Base-by-base conservation (phyloP, 2,329 filamentous ascomycete species). In the Ceratocystis smalleyi region DNA sequence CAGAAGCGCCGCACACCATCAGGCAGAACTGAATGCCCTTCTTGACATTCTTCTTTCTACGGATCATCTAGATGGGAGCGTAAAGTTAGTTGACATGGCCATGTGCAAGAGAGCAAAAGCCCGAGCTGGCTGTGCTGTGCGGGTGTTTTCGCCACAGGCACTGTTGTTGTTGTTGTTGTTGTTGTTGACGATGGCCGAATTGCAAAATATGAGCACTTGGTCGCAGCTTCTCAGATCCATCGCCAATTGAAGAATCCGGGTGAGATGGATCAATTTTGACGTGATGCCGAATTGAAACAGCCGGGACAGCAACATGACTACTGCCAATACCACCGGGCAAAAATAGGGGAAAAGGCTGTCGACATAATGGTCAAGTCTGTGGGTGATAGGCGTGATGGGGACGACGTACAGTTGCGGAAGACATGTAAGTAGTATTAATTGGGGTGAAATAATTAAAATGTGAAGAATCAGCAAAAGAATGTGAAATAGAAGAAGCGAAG, bases 41-140 rank as follows among this genome's bases (percentile, higher is more conserved):
- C 88, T 96, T 96, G 80, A 99, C 92, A 84, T 99, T 97, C 89
- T 99, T 99, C 92, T 99, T 99, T 79, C 90, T 88, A 79, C 94
- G 91, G 76, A 96, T 91, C 88, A 96, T 94, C 95, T 89, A 71
- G 10, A 57, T 57, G 45, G 43, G 59, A 35, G 30, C 49, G 70
- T 75, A 65, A 75, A 72, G 68, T 64, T 57, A 67, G 66, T 45
- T 7, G 67, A 27, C 35, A 27, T 27, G 27, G 51, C 51, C 54
- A 59, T 30, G 64, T 51, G 47, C 62, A 65, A 59, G 67, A 63
- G 61, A 67, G 64, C 30, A 43, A 24, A 35, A 54, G 8, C 54
- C 61, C 60, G 59, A 61, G 35, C 35, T 40, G 35, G 35, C 35
- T 62, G 62, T 60, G 54, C 61, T 19, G n/a, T 7, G 4, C 24